Evolutionary conservation across 352 stramenopile species (phyloP), one percentile per base, ranked within the genome.

Genomic region (Pythium scleroteichum): DNA sequence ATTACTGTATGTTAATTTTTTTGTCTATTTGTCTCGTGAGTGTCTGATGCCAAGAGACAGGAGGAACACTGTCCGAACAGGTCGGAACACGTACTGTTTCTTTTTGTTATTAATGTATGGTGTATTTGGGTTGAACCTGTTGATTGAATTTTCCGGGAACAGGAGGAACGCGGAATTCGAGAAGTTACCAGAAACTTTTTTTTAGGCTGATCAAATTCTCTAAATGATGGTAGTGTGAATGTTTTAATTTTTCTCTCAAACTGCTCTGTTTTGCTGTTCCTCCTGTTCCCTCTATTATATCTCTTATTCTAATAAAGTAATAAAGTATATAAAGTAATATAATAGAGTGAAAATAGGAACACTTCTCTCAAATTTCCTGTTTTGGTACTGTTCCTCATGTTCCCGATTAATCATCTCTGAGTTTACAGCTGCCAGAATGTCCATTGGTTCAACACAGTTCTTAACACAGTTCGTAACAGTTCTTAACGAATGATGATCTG

Each of bases 151-250:
- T 47, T 47, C 41, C 41, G 41, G 41, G 41, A 47, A 47, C 41
- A 47, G 41, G 41, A 47, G 41, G 41, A 47, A 47, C 41, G 41
- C 41, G 41, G 47, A 53, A 53, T 53, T 53, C 47, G 47, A 39
- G 47, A 53, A 53, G 47, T 53, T 53, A 53, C 47, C 47, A 53
- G 47, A 53, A 53, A 39, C 47, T 53, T 53, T 53, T 53, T 53
- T 53, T 53, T 53, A 20, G 47, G 47, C 47, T 53, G 41, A 6
- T 47, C 41, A 47, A 47, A 47, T 9, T n/a, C 33, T 39, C 41
- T 47, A 47, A 47, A 47, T 47, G 41, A 47, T 47, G 41, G 41
- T 47, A 19, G 16, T 47, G 41, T 8, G 41, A 47, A 47, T 47
- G 41, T 47, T 47, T 47, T 24, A 47, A 19, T 47, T 47, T 47